Base-by-base conservation (phyloP, 1,284 basidiomycete species). In the Athelia sp. region DNA sequence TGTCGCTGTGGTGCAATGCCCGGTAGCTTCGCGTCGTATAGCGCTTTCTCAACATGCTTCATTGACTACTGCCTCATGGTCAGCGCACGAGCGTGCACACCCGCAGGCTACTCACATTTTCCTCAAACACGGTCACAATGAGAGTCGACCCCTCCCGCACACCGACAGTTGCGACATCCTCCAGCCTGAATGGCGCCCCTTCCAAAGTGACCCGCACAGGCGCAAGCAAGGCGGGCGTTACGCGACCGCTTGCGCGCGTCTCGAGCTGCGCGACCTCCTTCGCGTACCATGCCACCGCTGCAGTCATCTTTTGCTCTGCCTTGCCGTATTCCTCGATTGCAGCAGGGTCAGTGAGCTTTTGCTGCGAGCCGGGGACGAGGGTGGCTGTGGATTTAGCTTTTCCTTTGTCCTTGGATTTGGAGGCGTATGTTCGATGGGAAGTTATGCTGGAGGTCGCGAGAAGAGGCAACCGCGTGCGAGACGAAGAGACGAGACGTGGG, bases 91-190 rank as follows among this genome's bases (percentile, higher is more conserved):
- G 43, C 50, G 31, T 31, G 50, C 17, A 50, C 24, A 46, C 22
- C n/a, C 45, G 14, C 10, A 22, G 22, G 8, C 6, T 23, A 22
- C 43, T 44, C 62, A 87, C 85, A 63, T 78, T 70, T 62, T 88
- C 84, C 47, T 90, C 84, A 56, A 88, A 90, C 26, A 87, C 71
- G 1, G 86, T 89, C 13, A 91, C 72, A 19, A 90, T 56, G 50
- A 91, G 64, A 48, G 76, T 75, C 10, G 82, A 78, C 1, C 89
- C 88, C 48, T 91, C 87, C 52, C 82, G 73, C 42, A 91, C 81
- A 11, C 89, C 88, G 29, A 91, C 78, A 0, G 87, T 89, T 1
- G 88, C 84, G 17, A 90, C 62, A 48, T 88, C 84, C 38, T 87
- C 82, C 34, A 91, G 63, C 38, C 66, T 70, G 44, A 73, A 55